Base-by-base conservation (phyloP, 2,329 filamentous ascomycete genomes). In the Xylaria sp. region DNA sequence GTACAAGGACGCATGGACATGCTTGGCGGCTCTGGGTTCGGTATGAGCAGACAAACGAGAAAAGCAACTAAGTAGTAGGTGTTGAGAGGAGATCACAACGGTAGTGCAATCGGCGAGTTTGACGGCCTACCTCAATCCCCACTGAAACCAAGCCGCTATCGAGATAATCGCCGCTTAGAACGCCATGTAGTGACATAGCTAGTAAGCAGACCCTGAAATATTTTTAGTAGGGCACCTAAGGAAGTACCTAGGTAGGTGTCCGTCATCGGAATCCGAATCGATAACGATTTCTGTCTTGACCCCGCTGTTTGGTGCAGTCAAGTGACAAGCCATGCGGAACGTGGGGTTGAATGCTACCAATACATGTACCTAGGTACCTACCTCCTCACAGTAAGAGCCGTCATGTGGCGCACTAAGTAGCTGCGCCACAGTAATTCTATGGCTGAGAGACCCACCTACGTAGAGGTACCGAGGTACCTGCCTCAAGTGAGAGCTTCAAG, bases 201-300 rank as follows among this genome's bases (percentile, higher is more conserved):
- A 57, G 63, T 65, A 65, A 65, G 63, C 63, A 65, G n/a, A 31
- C 34, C 15, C 65, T 48, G 44, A 50, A 56, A 55, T 63, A 50
- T 56, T 58, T 58, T 57, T 44, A 51, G 46, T 23, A 48, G 46
- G 34, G 34, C 10, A 37, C 34, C 34, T 37, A 8, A 9, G 34
- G 7, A 37, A 44, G 46, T n/a, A n/a, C n/a, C n/a, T n/a, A n/a
- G n/a, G n/a, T 48, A 48, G 46, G 28, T 9, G 54, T 57, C 61
- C 66, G 66, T 62, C 62, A 69, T 69, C 66, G 52, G 66, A 41
- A 69, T 69, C 66, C 28, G 66, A 41, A 56, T 60, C 55, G 60
- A 68, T 60, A 68, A 59, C 51, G 37, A 18, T n/a, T 54, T 37
- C 34, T 8, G 12, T 50, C 25, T 63, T 20, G 23, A 34, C 63